Evolutionary conservation across 2,329 filamentous ascomycete genomes (phyloP), one percentile per base, ranked within the genome.

Genomic region (Colletotrichum plurivorum): DNA sequence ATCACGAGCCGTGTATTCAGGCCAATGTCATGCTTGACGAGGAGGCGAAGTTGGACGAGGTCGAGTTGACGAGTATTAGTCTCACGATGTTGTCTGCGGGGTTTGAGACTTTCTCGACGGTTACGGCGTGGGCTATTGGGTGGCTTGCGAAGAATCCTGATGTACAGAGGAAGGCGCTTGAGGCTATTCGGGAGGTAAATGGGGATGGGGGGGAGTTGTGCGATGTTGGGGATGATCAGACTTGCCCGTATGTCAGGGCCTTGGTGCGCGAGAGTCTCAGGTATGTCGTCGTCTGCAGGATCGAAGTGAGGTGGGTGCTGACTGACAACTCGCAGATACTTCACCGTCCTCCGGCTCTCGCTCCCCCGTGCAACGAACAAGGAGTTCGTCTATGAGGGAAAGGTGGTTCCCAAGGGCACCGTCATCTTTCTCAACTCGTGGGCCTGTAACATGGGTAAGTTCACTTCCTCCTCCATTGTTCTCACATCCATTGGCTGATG

Each of bases 131-230:
- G 75, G 75, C 75, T 0, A 75, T 77, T 20, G 62, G 75, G 3
- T 65, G 76, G 4, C 71, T 78, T 7, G 76, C 76, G 1, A 73
- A 76, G 41, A 74, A 74, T 3, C 76, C 67, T 6, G 75, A 76
- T 43, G 73, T 77, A 5, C 76, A 77, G 57, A 66, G 75, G 18
- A 77, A 73, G 52, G 75, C 75, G 0, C 76, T 73, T 12, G 69
- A 71, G 7, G 73, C 72, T 1, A 75, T 76, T 45, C 83, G 83
- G 76, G 81, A 83, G 51, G 88, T 89, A 0, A 94, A 95, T 73
- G 92, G 92, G 0, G 80, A 93, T 69, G 89, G 90, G 53, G 91
- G 94, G 65, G 91, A 92, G 1, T n/a, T 95, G 93, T 91, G 88
- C 91, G 73, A 88, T 85, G 72, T 94, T 92, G 69, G 84, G 93